phyloP scores from a whole-genome alignment of 257 asterid species.

The Ajuga chamaepitys region DNA sequence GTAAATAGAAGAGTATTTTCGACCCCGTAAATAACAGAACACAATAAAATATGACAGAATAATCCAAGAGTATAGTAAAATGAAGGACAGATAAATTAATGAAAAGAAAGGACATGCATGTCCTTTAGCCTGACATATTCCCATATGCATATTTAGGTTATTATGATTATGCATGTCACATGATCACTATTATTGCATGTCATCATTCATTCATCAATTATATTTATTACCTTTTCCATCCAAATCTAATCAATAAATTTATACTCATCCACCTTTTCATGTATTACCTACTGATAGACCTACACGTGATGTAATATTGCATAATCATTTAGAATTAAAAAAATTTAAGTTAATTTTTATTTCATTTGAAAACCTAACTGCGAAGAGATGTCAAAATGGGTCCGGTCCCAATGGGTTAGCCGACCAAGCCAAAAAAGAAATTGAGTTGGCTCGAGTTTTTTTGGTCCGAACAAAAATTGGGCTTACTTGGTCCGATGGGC shows the following conservation, averaged over 20 bases:
- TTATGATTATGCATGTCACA: slow-evolving; percentile 14
- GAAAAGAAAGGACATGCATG: background rate
- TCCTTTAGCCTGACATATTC: slow-evolving; percentile 10
- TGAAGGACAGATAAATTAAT: too few relatives aligned
- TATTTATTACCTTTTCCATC: background rate
- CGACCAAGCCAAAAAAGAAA: too few relatives aligned
- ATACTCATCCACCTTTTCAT: background rate
- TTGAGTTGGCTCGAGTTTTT: too few relatives aligned
- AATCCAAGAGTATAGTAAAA: too few relatives aligned
- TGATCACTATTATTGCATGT: slow-evolving; percentile 17
- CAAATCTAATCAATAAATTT: background rate
- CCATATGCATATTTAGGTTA: slow-evolving; percentile 11
- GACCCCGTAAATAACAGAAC: too few relatives aligned
- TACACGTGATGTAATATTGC: background rate
- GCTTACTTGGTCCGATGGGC: too few relatives aligned
- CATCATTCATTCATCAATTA: slow-evolving; percentile 17
- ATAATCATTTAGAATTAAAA: background rate
- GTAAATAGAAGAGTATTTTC: too few relatives aligned
- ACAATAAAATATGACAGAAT: too few relatives aligned
- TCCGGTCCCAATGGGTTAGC: too few relatives aligned
- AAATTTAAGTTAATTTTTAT: background rate
- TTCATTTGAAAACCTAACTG: too few relatives aligned
- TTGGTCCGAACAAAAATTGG: too few relatives aligned
- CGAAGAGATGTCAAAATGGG: too few relatives aligned
- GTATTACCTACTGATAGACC: slow-evolving; percentile 15